Evolutionary conservation across 805 yeast species (phyloP).

Genomic region (Clavispora fructus): DNA sequence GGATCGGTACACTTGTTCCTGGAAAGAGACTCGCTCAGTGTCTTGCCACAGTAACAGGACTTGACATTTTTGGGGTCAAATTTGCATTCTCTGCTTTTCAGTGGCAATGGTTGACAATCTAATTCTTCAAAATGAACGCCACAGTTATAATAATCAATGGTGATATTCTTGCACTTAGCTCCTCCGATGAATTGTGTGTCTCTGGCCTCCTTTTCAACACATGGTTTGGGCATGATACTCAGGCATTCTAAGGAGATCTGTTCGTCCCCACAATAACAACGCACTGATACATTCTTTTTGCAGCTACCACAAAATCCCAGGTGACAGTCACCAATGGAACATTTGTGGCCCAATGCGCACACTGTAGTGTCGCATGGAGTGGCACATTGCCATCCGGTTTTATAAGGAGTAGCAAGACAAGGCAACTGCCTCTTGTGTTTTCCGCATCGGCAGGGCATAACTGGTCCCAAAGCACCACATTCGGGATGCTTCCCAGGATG

Average conservation of each 20-base stretch:
- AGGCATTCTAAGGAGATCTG: slow-evolving; percentile 39
- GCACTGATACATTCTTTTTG: slow-evolving; percentile 38
- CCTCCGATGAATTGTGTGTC: slow-evolving; percentile 26
- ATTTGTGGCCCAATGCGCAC: slow-evolving; percentile 65
- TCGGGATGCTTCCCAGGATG: slow-evolving; percentile 87
- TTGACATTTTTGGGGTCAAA: slow-evolving; percentile 53
- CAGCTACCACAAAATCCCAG: slow-evolving; percentile 81
- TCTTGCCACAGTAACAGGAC: slow-evolving; percentile 79
- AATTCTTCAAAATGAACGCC: slow-evolving; percentile 48
- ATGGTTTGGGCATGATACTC: slow-evolving; percentile 34
- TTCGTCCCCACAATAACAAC: slow-evolving; percentile 75
- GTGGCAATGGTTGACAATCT: slow-evolving; percentile 48
- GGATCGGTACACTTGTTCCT: slow-evolving; percentile 69
- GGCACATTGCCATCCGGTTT: slow-evolving; percentile 63
- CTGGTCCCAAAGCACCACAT: slow-evolving; percentile 77
- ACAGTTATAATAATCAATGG: slow-evolving; percentile 60
- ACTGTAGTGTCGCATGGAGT: slow-evolving; percentile 53
- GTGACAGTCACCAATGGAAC: slow-evolving; percentile 58
- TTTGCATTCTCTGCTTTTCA: slow-evolving; percentile 43
- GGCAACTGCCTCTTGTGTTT: slow-evolving; percentile 57
- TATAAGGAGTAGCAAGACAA: slow-evolving; percentile 67
- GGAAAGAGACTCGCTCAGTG: slow-evolving; percentile 35
- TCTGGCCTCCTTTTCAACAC: slow-evolving; percentile 10
- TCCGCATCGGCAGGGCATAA: slow-evolving; percentile 71
- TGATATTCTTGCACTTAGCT: slow-evolving; percentile 24